phyloP scores from a whole-genome alignment of 106 monocot genomes.

The Cymbidium sinense region DNA sequence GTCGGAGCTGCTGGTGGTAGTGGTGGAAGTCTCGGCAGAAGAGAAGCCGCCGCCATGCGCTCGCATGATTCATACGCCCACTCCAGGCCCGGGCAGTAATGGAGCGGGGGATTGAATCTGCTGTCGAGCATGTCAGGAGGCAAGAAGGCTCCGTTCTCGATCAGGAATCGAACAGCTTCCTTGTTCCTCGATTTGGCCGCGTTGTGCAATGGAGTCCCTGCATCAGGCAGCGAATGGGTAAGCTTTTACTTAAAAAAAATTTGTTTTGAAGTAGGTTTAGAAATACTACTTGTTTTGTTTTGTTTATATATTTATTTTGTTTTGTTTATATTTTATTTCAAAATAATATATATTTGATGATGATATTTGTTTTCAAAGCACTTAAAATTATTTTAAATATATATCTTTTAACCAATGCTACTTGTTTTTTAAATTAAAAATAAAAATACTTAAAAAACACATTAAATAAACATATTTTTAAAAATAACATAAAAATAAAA shows the following conservation, averaged over 20 bases:
- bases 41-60: slow-evolving; percentile 18
- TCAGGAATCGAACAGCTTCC: slow-evolving; percentile 64
- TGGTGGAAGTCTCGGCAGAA: slow-evolving; percentile 27
- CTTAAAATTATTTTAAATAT: too few relatives aligned
- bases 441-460: too few relatives aligned
- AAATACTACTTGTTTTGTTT: too few relatives aligned
- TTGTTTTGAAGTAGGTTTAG: neutral
- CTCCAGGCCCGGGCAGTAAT: slow-evolving; percentile 92
- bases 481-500: too few relatives aligned
- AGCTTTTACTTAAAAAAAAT: too few relatives aligned
- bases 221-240: neutral
- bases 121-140: slow-evolving; percentile 71
- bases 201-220: slow-evolving; percentile 95
- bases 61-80: slow-evolving; percentile 91
- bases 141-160: slow-evolving; percentile 94
- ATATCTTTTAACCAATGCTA: too few relatives aligned
- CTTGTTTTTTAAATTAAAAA: too few relatives aligned
- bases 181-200: slow-evolving; percentile 96
- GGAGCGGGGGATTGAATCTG: slow-evolving; percentile 94
- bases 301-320: too few relatives aligned
- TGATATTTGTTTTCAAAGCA: too few relatives aligned
- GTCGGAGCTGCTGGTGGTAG: slow-evolving; percentile 35
- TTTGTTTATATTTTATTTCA: too few relatives aligned
- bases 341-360: too few relatives aligned
- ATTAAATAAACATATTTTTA: too few relatives aligned